Evolutionary conservation across 208 protist genomes (phyloP), one percentile per base, ranked within the genome.

Genomic region (Crithidia fasciculata): DNA sequence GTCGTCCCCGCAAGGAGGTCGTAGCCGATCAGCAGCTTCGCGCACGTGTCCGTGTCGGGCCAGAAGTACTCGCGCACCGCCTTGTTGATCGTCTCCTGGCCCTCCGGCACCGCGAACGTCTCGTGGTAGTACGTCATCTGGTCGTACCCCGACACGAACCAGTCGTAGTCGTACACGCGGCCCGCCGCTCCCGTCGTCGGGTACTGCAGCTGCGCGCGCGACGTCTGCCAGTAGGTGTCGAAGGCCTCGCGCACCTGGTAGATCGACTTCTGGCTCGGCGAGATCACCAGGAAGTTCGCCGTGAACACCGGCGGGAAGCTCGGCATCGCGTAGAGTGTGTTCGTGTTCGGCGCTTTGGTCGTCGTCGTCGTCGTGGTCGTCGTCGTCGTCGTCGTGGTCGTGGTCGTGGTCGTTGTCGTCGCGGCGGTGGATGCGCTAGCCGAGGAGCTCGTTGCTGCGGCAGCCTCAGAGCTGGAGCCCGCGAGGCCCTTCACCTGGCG

Each of bases 41-140:
- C 57, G 70, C 84, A 88, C 40, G 19, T 68, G n/a, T 83, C 74
- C 19, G 19, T 68, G 55, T 83, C 64, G 19, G 71, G 76, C 49
- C 63, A 85, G 70, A 88, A 85, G 68, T 82, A 88, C 44, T 73
- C 45, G 18, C 70, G 76, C 72, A 86, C 18, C 3, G 50, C 57
- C 41, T 45, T 10, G 49, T 77, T 64, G 43, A 76, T 40, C 39
- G 36, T 53, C 57, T 72, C 54, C 50, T 70, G 36, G 41, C 67
- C 55, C 0, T 28, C 19, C 55, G 61, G 54, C 50, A 83, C 67
- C 13, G 58, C 60, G 39, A 70, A 76, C 39, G 52, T 64, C 36
- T 74, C 50, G 37, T 81, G 47, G 72, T 68, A 85, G 44, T 76
- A 76, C 8, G 67, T 28, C 74, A 76, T 65, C 53, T 83, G 76